Evolutionary conservation across 768 basidiomycete genomes (phyloP).

Genomic region (Daedaleopsis sinensis): DNA sequence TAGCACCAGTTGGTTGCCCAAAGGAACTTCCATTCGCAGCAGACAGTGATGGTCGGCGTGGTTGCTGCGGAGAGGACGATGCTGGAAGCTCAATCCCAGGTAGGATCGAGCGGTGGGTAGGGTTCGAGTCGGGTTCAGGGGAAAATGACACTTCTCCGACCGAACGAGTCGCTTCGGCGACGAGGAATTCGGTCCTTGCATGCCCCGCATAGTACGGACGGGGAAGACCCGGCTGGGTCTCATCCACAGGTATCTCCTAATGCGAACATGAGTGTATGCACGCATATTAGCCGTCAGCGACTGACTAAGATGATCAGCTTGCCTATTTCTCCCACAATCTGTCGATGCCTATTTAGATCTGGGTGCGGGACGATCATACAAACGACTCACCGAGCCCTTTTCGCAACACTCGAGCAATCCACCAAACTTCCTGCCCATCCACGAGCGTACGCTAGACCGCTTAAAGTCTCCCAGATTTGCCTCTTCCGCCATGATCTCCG

Average conservation of each 20-base stretch:
- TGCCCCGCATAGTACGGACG: constrained; percentile 75
- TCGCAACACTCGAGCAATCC: constrained; percentile 84
- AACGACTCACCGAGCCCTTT: constrained; percentile 58
- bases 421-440: constrained; percentile 86
- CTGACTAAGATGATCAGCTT: constrained; percentile 48
- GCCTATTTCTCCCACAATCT: constrained; percentile 60
- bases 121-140: constrained; percentile 23
- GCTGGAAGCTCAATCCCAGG: constrained; percentile 22
- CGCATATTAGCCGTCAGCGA: not conserved
- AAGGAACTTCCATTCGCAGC: not conserved
- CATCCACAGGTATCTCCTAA: constrained; percentile 81
- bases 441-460: constrained; percentile 63
- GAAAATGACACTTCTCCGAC: constrained; percentile 50
- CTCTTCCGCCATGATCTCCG: constrained; percentile 84
- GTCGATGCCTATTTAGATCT: not conserved
- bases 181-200: constrained; percentile 58
- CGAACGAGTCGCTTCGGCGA: constrained; percentile 63
- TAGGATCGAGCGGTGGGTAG: constrained; percentile 14
- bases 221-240: constrained; percentile 77
- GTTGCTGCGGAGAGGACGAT: constrained; percentile 8
- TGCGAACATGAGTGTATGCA: constrained; percentile 10
- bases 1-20: not conserved
- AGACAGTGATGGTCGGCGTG: not conserved
- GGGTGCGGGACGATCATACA: not conserved
- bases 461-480: constrained; percentile 83